Base-by-base conservation (phyloP, 2,329 filamentous ascomycete genomes). In the Fusarium kyushuense region DNA sequence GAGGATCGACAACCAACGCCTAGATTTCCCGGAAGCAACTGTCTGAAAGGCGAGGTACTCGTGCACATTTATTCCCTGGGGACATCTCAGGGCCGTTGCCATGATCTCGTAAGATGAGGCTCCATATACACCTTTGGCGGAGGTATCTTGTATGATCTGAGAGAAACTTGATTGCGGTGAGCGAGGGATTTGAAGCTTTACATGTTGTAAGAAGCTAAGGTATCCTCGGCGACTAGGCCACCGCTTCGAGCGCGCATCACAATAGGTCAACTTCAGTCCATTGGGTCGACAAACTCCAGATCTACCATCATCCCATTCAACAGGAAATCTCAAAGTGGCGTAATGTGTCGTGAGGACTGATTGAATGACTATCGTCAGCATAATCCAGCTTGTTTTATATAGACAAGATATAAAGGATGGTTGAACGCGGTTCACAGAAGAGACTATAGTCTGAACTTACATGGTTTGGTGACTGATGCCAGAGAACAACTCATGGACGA, bases 71-170 rank as follows among this genome's bases (percentile, higher is more conserved):
- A 87, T 61, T 1, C 80, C 79, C 0, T 76, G 46, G 0, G 87
- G 86, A 41, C 87, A 88, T 3, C 76, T 76, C 0, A 78, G 76
- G 46, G 86, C 84, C 10, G 78, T 85, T 1, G 87, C 83, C 42
- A 88, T 77, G 1, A 86, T 78, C 14, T 84, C 78, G 63, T 89
- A 87, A 0, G 87, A 89, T 0, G 86, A 83, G 1, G 83, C 86
- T 4, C 78, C 80, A 6, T 77, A 71, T n/a, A 60, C 30, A 23
- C 25, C 58, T 27, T 67, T 65, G n/a, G 33, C 41, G 27, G 65
- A 66, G 11, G 64, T 29, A 11, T 70, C 67, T 25, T 72, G 61
- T 1, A 70, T 40, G 7, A 73, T 36, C 17, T 60, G 63, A 3
- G 60, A 63, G 38, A 74, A 73, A 3, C 66, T 1, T 2, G 33